phyloP scores from a whole-genome alignment of 1,284 basidiomycete genomes.

The Ganoderma lucidum region DNA sequence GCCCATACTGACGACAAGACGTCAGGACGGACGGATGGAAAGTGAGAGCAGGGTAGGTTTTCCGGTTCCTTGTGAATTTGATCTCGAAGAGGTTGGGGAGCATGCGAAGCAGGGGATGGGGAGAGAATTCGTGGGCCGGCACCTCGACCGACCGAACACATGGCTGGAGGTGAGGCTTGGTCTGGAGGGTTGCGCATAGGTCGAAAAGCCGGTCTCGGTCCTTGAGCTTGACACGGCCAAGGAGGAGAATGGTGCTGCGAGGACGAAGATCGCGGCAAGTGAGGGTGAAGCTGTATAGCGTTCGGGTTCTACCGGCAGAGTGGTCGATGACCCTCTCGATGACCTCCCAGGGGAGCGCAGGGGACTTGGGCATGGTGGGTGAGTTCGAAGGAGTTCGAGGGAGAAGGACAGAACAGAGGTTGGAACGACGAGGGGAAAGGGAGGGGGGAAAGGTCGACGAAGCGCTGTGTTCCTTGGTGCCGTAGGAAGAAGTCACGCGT shows the following conservation, averaged over 20 bases:
- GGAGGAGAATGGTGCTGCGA: neutral
- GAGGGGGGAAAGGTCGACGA: no score
- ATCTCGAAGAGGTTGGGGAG: neutral
- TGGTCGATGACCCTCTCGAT: neutral
- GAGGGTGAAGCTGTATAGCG: neutral
- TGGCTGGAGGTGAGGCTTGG: neutral
- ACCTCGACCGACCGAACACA: neutral
- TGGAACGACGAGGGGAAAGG: no score
- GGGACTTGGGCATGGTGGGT: neutral
- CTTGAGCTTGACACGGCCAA: neutral
- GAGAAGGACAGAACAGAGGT: no score
- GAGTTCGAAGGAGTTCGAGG: slow-evolving; percentile 58
- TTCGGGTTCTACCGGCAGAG: neutral
- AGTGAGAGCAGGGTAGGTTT: neutral
- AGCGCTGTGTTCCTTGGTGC: no score
- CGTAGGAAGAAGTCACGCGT: no score
- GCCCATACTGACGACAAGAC: neutral
- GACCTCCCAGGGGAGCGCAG: neutral
- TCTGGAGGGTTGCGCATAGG: neutral
- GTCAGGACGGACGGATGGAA: neutral
- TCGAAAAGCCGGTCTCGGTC: neutral
- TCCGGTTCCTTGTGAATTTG: no score
- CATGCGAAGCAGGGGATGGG: neutral
- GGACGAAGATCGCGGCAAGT: slow-evolving; percentile 3
- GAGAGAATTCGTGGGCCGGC: neutral